These are phyloP conservation scores for Pseudocercospora crystallina DNA, from an alignment of 2,329 filamentous ascomycete species.

Conservation along the genomic window DNA sequence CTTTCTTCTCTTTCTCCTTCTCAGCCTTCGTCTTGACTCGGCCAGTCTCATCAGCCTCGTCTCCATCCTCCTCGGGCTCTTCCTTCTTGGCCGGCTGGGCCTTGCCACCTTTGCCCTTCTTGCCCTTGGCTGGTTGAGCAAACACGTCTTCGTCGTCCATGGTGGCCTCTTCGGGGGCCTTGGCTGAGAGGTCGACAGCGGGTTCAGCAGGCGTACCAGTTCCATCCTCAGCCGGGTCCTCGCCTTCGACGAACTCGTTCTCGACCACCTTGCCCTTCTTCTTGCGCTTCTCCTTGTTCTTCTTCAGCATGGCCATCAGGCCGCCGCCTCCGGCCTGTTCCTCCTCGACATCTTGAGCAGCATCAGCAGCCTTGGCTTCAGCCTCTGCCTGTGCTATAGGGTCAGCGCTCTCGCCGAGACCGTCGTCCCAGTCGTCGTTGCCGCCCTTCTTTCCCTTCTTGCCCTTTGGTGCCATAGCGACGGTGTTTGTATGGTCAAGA, in stretches of 20 bases:
- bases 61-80: constrained; percentile 46
- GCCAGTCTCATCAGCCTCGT: constrained; percentile 57
- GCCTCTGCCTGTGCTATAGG: constrained; percentile 55
- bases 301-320: constrained; percentile 51
- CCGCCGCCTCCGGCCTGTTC: constrained; percentile 51
- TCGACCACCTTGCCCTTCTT: constrained; percentile 79
- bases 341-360: constrained; percentile 50
- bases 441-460: constrained; percentile 83
- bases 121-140: constrained; percentile 71
- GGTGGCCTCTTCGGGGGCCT: constrained; percentile 76
- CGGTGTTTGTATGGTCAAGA: constrained; percentile 5
- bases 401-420: constrained; percentile 75
- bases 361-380: constrained; percentile 47
- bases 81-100: constrained; percentile 45
- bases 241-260: constrained; percentile 68
- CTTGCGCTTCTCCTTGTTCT: constrained; percentile 72
- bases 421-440: constrained; percentile 86
- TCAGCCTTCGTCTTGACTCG: constrained; percentile 93
- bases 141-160: constrained; percentile 73
- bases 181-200: constrained; percentile 53
- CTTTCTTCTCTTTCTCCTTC: constrained; percentile 97
- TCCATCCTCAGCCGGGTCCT: constrained; percentile 52
- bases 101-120: constrained; percentile 45
- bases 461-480: constrained; percentile 84
- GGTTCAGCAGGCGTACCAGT: constrained; percentile 41